Evolutionary conservation across 2,329 filamentous ascomycete species (phyloP), one percentile per base, ranked within the genome.

Genomic region (Arthroderma uncinatum): DNA sequence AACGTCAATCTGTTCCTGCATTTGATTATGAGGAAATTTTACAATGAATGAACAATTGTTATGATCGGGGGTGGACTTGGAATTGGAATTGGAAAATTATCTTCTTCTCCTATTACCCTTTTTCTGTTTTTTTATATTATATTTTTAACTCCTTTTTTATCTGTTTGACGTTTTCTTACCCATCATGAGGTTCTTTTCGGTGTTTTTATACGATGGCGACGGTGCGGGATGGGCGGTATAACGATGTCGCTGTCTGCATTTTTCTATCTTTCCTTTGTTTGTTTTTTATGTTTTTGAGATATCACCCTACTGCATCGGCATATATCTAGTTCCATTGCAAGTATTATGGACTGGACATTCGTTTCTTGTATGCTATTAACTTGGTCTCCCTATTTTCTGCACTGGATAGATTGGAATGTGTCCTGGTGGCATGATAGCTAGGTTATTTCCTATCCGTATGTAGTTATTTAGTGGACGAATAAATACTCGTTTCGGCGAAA

Each of bases 21-120:
- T 79, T 78, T 97, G 72, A 82, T 98, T 64, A 97, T 97, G 79
- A 95, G 94, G 82, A 98, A 98, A 79, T 98, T 98, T 73, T 98
- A 98, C 66, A 78, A 77, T 63, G 61, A 62, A 47, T 62, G 40
- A 62, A 54, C 25, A 21, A 33, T 8, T 44, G 34, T 10, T 12
- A 48, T n/a, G 33, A 34, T 34, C n/a, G n/a, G n/a, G n/a, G n/a
- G n/a, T 34, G 33, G 33, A 34, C 6, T 12, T 53, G 48, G 44
- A n/a, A 8, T 39, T 57, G 52, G 53, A 25, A 16, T 48, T n/a
- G 52, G 42, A 39, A 34, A 33, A 55, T 42, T 39, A 55, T 39
- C 33, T 23, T 40, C 12, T 14, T n/a, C 54, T 19, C 5, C 14
- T 50, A 9, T 50, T 47, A 8, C 33, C 12, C 23, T 37, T 21